Evolutionary conservation across 148 eudicot species (phyloP), one percentile per base, ranked within the genome.

Genomic region (Chenopodium suecicum): DNA sequence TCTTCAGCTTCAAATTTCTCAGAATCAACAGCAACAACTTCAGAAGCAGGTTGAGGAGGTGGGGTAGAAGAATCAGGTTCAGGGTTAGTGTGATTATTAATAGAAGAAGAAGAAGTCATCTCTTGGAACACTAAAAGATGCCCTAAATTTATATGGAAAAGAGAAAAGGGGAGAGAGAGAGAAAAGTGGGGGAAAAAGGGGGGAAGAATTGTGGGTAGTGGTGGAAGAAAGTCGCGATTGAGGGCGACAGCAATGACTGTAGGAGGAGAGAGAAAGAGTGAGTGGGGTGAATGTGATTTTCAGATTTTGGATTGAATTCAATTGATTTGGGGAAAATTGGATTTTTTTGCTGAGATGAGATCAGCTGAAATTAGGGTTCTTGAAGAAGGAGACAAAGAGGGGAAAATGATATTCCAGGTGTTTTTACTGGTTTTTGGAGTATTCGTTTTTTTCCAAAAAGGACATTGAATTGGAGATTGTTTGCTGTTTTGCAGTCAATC

Each of bases 231-330:
- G 98, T 91, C 91, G 91, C 87, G 64, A 89, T 83, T 93, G 98
- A 93, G 84, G 91, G 98, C 87, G 98, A 93, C 98, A 93, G 94
- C 87, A 90, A 87, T 79, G 86, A 92, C 92, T 84, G 89, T 86
- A 54, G 37, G 25, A 64, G 82, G 62, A 46, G 25, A 64, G 82
- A 60, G 86, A 73, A 78, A 79, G 83, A 85, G 80, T 75, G 71
- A 85, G 93, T 83, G 90, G 87, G 88, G 86, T 76, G 75, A 79
- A 64, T 82, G 85, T 81, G 85, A 29, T 72, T 32, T 34, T 32
- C 62, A 11, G 10, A 71, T 32, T 58, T 56, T 14, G n/a, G 4
- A 8, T 41, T 41, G 44, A 41, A 41, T 41, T 41, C 44, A 48
- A 50, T 70, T n/a, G 63, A 58, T 14, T 14, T 60, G 37, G 29